Evolutionary conservation across 2,329 filamentous ascomycete species (phyloP), one percentile per base, ranked within the genome.

Genomic region (Anthostomella pinea): DNA sequence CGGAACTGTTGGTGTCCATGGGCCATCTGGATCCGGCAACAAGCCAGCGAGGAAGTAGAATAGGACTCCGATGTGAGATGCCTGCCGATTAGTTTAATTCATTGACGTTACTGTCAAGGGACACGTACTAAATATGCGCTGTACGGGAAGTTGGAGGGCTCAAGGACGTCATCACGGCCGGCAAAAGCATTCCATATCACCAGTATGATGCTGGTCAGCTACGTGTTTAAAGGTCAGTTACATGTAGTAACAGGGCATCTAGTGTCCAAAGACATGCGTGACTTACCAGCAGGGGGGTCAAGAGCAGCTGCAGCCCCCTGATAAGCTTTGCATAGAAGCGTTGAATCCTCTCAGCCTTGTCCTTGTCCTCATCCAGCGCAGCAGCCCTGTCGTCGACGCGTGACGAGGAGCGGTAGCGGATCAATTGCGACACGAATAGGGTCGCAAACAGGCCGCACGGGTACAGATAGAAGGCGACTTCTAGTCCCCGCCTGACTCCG

Each of bases 21-120:
- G 66, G 1, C 66, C 66, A 43, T 69, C 66, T 1, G 66, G 66
- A 24, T 69, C 63, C 3, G 66, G 66, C 6, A 69, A 54, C 32
- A 69, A 48, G 3, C 66, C 66, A 15, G 62, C 62, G 3, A 67
- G 39, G 29, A 64, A 68, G 42, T 67, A 69, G 3, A 69, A 58
- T 4, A 68, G 27, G 4, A 67, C 64, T 6, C 56, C 65, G 10
- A 65, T 62, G 31, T 67, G 55, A 3, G 66, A 65, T 5, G 66
- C 62, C 64, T 52, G 32, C 5, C 11, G 17, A n/a, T 35, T 42
- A 57, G 30, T 3, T 3, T 2, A 18, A n/a, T 35, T 42, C 58
- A 31, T 3, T 3, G 2, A 3, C 6, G 24, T 49, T 41, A 8
- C 5, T 19, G 9, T 6, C 3, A 23, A 34, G 9, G 14, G 8